A percentile compares a stretch with the other conserved stretches of the same genome.
Evolutionary conservation across 1,284 basidiomycete species (phyloP).

Genomic region (Ceratorhiza oryzae-sativae): DNA sequence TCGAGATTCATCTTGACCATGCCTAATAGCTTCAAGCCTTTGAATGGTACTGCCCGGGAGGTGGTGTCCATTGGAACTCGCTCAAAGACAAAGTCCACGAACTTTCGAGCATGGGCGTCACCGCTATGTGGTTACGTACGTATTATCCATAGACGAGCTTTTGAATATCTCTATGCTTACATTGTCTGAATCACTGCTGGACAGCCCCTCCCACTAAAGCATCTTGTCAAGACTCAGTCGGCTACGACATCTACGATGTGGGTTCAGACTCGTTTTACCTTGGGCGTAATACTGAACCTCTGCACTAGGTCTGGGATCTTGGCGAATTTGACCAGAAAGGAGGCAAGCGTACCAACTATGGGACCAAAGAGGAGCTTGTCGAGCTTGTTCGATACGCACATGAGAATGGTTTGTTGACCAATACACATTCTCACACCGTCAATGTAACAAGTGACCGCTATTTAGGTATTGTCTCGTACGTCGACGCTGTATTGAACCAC

Average conservation of each 20-base stretch:
- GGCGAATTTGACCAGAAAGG: conserved; percentile 66
- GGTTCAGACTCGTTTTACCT: conserved; percentile 45
- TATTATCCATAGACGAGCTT: conserved; percentile 43
- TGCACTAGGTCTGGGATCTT: conserved; percentile 51
- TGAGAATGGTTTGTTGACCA: conserved; percentile 50
- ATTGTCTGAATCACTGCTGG: not conserved
- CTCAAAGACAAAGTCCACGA: conserved; percentile 53
- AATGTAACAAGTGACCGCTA: not conserved
- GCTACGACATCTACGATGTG: conserved; percentile 58
- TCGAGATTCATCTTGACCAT: not conserved
- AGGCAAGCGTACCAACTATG: conserved; percentile 60
- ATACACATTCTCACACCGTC: not conserved
- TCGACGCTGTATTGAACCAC: conserved; percentile 51
- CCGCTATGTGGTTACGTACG: conserved; percentile 61
- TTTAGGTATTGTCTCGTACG: conserved; percentile 48
- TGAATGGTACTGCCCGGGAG: conserved; percentile 54
- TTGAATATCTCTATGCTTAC: not conserved
- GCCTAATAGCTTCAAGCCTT: conserved; percentile 51
- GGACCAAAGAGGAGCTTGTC: conserved; percentile 64
- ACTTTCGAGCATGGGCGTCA: conserved; percentile 61
- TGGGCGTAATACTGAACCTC: not conserved
- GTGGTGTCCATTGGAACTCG: conserved; percentile 59
- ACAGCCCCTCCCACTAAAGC: conserved; percentile 53
- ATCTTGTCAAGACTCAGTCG: conserved; percentile 51
- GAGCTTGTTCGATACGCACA: conserved; percentile 53